Conservation (phyloP, 106 monocot genomes). For the Chionographis japonica region DNA sequence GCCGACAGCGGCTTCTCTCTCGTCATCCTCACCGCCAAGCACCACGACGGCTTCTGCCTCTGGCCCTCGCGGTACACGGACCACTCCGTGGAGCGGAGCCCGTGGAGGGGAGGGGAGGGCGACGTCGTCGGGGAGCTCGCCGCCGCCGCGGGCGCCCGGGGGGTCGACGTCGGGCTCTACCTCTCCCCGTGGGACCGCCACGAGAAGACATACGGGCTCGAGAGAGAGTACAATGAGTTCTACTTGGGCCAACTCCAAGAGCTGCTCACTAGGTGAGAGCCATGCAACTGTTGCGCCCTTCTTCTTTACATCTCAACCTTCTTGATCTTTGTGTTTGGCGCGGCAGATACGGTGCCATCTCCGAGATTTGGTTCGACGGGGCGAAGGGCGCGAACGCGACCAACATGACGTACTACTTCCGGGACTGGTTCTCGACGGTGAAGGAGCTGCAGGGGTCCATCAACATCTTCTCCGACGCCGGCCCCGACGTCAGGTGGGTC, state of each 20-base stretch:
- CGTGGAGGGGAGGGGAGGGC: slow-evolving; percentile 60
- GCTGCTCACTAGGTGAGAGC: slow-evolving; percentile 46
- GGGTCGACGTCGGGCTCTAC: slow-evolving; percentile 70
- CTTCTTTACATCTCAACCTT: neutral
- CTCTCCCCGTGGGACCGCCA: slow-evolving; percentile 96
- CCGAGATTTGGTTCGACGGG: slow-evolving; percentile 97
- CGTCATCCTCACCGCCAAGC: slow-evolving; percentile 76
- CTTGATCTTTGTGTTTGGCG: neutral
- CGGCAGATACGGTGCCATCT: slow-evolving; percentile 60
- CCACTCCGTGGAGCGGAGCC: slow-evolving; percentile 60
- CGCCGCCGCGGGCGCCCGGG: slow-evolving; percentile 37
- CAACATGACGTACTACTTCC: slow-evolving; percentile 84
- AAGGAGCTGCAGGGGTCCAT: slow-evolving; percentile 73
- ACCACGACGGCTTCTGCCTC: slow-evolving; percentile 95
- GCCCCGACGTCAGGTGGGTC: slow-evolving; percentile 82
- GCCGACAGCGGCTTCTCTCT: slow-evolving; percentile 44
- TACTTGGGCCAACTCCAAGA: slow-evolving; percentile 74
- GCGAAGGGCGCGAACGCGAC: slow-evolving; percentile 71
- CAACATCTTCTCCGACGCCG: slow-evolving; percentile 94
- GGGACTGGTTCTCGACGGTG: slow-evolving; percentile 66
- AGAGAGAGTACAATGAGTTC: slow-evolving; percentile 70
- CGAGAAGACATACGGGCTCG: slow-evolving; percentile 61
- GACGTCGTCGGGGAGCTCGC: slow-evolving; percentile 69
- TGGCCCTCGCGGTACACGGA: slow-evolving; percentile 79
- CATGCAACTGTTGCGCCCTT: too few relatives aligned